phyloP scores from a whole-genome alignment of 2,329 filamentous ascomycete genomes.

The Colletotrichum spinosum region DNA sequence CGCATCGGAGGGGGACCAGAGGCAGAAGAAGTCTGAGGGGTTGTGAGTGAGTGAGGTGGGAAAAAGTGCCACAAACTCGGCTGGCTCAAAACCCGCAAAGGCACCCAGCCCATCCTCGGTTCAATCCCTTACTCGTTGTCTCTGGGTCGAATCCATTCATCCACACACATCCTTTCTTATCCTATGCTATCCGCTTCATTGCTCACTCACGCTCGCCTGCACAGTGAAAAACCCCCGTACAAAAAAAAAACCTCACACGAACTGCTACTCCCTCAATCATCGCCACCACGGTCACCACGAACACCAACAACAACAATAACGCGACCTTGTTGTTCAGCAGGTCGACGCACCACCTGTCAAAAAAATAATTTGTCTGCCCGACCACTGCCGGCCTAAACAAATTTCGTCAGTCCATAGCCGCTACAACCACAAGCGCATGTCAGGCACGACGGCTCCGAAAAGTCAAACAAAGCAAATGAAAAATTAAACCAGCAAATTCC shows the following conservation, averaged over 20 bases:
- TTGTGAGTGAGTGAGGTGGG: too few species aligned
- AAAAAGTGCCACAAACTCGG: conserved; percentile 12
- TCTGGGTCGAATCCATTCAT: too few species aligned
- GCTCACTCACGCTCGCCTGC: too few species aligned
- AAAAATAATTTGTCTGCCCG: conserved; percentile 30
- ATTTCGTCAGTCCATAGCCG: conserved; percentile 20
- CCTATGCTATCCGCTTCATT: conserved; percentile 6
- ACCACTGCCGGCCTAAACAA: conserved; percentile 28
- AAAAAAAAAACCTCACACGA: neutral
- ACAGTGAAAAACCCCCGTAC: neutral
- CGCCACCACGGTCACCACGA: conserved; percentile 20
- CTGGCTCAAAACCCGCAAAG: conserved; percentile 28
- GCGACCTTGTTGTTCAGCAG: conserved; percentile 15
- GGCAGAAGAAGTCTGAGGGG: too few species aligned
- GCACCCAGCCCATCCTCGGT: conserved; percentile 23
- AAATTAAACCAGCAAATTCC: conserved; percentile 52
- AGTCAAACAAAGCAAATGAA: conserved; percentile 52
- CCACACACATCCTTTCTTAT: neutral
- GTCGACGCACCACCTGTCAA: conserved; percentile 30
- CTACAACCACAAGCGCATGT: conserved; percentile 42
- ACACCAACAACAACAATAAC: conserved; percentile 5
- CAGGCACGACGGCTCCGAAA: conserved; percentile 43
- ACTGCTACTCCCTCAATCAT: neutral
- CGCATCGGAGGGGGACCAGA: neutral
- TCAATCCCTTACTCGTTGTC: too few species aligned